Evolutionary conservation across 331 rosid genomes (phyloP).

Genomic region (Malus hybrid): DNA sequence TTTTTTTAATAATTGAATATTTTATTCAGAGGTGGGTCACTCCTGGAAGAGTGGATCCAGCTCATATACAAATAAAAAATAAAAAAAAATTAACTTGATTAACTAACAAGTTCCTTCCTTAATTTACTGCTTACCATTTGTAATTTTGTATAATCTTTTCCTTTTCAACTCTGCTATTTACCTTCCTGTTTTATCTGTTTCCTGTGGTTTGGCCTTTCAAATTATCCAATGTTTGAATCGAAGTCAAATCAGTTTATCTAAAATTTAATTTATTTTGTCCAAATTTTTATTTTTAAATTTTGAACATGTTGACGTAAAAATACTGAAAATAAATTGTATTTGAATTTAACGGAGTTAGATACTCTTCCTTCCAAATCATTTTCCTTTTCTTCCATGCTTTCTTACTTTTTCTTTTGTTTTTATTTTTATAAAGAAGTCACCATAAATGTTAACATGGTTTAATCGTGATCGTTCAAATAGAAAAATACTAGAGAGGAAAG

Average conservation of each 20-base stretch:
- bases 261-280: not conserved
- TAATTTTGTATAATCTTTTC: not conserved
- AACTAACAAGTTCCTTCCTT: conserved; percentile 34
- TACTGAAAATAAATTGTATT: not conserved
- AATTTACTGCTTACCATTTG: conserved; percentile 3
- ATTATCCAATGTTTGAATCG: not conserved
- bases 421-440: no score
- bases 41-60: conserved; percentile 88
- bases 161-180: not conserved
- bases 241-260: not conserved
- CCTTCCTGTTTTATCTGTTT: not conserved
- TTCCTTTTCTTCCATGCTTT: no score
- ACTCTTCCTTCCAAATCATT: no score
- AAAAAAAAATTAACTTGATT: conserved; percentile 5
- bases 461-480: no score
- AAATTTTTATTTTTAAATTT: not conserved
- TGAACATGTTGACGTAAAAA: not conserved
- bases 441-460: no score
- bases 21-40: conserved; percentile 45
- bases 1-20: not conserved
- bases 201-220: not conserved
- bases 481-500: no score
- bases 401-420: no score
- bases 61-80: conserved; percentile 35
- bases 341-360: no score